Base-by-base conservation (phyloP, 306 rosid genomes). In the Begonia loranthoides region DNA sequence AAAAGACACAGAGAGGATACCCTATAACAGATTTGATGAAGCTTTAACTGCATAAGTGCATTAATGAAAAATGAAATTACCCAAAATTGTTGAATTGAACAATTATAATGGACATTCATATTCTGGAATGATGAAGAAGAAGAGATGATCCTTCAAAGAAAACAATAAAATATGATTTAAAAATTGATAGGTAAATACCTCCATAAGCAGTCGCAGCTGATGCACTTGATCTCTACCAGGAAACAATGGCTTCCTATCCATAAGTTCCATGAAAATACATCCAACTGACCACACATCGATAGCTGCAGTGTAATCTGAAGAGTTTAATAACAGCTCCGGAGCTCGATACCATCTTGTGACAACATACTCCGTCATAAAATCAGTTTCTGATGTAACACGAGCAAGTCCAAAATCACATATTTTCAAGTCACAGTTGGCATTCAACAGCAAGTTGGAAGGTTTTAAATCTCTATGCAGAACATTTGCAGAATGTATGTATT, bases 241-340 rank as follows among this genome's bases (percentile, higher is more conserved):
- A 77, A 88, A 88, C 60, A 88, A 65, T 4, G 97, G 97, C 70
- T 79, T 84, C 51, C 97, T 70, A 62, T 88, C 97, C 95, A 88
- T 88, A 73, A 88, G 72, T 55, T 88, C 97, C 97, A 88, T 88
- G 72, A 88, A 88, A 66, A 88, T 77, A 71, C 97, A 88, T 52
- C 97, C 95, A 36, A 88, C 97, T 34, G 97, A 84, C 97, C 97
- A 88, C 13, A 88, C 87, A 79, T 88, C 97, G 66, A 88, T 88
- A 54, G 97, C 97, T 62, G 95, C 95, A 28, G 97, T 88, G 76
- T 88, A 88, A 70, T 88, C 97, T 17, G 95, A 79, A 59, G 97
- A 88, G 77, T 88, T 88, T 38, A 88, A 61, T 65, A 88, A 63
- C 39, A 88, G 87, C 68, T 88, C 97, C 33, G 97, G 97, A 50